These are phyloP conservation scores for Zoysia japonica DNA, from an alignment of 176 grass and related monocot genomes.

Conservation along the genomic window DNA sequence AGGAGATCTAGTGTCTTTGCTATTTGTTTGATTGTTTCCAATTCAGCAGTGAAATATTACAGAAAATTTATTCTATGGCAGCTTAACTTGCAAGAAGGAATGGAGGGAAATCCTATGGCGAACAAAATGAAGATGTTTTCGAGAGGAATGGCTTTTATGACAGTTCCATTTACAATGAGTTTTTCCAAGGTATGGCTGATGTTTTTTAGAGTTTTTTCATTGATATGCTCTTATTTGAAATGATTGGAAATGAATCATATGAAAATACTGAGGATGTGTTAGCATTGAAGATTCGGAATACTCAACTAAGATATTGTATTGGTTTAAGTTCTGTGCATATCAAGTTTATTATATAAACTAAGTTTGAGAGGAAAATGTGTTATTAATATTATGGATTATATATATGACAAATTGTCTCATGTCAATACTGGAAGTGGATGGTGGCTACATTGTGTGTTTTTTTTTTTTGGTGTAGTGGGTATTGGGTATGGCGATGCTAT, in stretches of 20 bases:
- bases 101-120: slow-evolving; percentile 73
- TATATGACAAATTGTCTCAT: background rate
- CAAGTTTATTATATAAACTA: background rate
- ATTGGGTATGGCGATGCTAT: background rate
- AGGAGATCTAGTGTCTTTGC: slow-evolving; percentile 10
- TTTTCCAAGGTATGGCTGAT: slow-evolving; percentile 81
- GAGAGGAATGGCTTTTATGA: slow-evolving; percentile 74
- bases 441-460: background rate
- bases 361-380: background rate
- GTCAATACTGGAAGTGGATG: background rate
- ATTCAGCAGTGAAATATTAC: slow-evolving; percentile 11
- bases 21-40: slow-evolving; percentile 5
- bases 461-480: background rate
- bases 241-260: slow-evolving; percentile 22
- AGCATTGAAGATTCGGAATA: background rate
- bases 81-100: slow-evolving; percentile 95
- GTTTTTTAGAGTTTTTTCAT: slow-evolving; percentile 11
- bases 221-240: slow-evolving; percentile 21
- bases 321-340: background rate
- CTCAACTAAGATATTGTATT: background rate
- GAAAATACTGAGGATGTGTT: background rate
- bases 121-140: slow-evolving; percentile 79
- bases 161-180: slow-evolving; percentile 79
- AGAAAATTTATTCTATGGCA: slow-evolving; percentile 40
- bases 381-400: slow-evolving; percentile 14